Conservation (phyloP, 805 yeast species). For the Schwanniomyces pseudopolymorphus region DNA sequence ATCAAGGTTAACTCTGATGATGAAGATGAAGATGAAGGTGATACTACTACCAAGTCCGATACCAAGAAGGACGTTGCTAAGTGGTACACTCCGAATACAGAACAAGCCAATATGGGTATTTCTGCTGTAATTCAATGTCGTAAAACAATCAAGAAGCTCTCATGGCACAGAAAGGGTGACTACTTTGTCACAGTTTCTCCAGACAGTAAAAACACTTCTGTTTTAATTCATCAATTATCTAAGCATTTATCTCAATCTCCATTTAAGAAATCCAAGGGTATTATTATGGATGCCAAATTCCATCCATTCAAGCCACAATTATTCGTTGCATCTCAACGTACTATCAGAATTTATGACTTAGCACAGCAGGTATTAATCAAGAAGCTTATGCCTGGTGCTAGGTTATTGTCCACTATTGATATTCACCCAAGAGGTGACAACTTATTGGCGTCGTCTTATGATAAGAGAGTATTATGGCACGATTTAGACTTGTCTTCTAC, state of each 20-base stretch:
- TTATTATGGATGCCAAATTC: constrained; percentile 93
- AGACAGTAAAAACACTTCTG: constrained; percentile 82
- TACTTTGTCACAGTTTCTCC: constrained; percentile 97
- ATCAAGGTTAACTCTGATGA: constrained; percentile 39
- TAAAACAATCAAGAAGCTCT: constrained; percentile 69
- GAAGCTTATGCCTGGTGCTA: constrained; percentile 90
- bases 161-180: constrained; percentile 98
- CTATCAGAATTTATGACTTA: constrained; percentile 86
- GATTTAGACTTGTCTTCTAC: constrained; percentile 85
- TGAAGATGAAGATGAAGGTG: constrained; percentile 36
- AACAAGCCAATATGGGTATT: constrained; percentile 62
- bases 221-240: constrained; percentile 90
- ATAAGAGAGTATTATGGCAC: constrained; percentile 95
- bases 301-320: constrained; percentile 95
- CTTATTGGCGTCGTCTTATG: constrained; percentile 87
- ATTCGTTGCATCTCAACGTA: constrained; percentile 91
- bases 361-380: constrained; percentile 80
- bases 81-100: constrained; percentile 78
- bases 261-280: constrained; percentile 88
- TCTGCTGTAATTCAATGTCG: constrained; percentile 68
- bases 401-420: constrained; percentile 89
- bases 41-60: constrained; percentile 9
- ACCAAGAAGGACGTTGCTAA: constrained; percentile 58
- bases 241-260: constrained; percentile 96
- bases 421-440: constrained; percentile 97